Evolutionary conservation across 2,329 filamentous ascomycete genomes (phyloP).

Genomic region (Colletotrichum tanaceti): DNA sequence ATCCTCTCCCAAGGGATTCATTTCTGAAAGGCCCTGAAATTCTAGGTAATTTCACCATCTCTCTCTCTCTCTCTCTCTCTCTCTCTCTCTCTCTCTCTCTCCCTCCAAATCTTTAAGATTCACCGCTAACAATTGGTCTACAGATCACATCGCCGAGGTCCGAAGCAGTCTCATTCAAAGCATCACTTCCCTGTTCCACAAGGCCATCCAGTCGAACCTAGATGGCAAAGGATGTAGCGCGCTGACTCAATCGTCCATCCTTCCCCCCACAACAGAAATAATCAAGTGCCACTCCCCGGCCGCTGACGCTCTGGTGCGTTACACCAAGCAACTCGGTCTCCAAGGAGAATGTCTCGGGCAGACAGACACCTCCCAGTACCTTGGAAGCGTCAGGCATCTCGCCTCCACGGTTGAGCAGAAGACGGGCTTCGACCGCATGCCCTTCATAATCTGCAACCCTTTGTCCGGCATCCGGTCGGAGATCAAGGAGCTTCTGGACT

Average conservation of each 20-base stretch:
- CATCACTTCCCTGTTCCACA: not conserved
- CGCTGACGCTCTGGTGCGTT: not conserved
- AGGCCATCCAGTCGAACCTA: not conserved
- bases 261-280: too few species aligned
- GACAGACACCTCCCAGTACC: not conserved
- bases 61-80: too few species aligned
- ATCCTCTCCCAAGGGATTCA: not conserved
- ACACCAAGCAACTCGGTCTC: not conserved
- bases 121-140: not conserved
- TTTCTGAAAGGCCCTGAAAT: not conserved
- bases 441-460: not conserved
- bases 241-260: too few species aligned
- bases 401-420: not conserved
- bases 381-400: not conserved
- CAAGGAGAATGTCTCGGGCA: not conserved
- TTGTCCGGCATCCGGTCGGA: not conserved
- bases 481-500: not conserved
- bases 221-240: not conserved
- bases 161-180: not conserved
- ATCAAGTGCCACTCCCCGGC: not conserved
- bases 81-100: too few species aligned
- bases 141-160: not conserved
- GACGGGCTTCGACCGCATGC: rapidly evolving
- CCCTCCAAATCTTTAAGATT: not conserved
- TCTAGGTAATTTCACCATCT: not conserved